A percentile compares a stretch with the other conserved stretches of the same genome.
phyloP scores from a whole-genome alignment of 2,329 filamentous ascomycete species.

The Uncinocarpus reesii region DNA sequence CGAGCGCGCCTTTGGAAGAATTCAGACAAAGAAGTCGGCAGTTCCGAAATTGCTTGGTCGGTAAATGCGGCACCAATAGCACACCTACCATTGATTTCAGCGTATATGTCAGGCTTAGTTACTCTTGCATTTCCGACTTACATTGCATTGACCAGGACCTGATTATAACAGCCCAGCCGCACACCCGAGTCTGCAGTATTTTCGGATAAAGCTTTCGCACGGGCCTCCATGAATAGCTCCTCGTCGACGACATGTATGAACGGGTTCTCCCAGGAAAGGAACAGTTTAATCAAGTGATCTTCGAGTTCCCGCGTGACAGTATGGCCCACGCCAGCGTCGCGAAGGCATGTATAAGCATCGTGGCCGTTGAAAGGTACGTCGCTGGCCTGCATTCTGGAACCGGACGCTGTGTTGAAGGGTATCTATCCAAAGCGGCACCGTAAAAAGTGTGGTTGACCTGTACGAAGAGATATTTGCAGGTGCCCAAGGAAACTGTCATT shows the following conservation, averaged over 20 bases:
- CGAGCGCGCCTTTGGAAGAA: slow-evolving; percentile 13
- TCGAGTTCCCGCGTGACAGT: slow-evolving; percentile 24
- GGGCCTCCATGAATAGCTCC: slow-evolving; percentile 16
- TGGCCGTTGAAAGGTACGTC: slow-evolving; percentile 10
- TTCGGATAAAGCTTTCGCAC: slow-evolving; percentile 6
- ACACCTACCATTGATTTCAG: slow-evolving; percentile 12
- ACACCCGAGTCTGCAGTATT: background rate
- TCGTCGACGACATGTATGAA: slow-evolving; percentile 29
- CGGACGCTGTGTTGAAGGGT: slow-evolving; percentile 20
- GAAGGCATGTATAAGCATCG: slow-evolving; percentile 11
- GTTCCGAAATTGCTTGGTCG: slow-evolving; percentile 7
- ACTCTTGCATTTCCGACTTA: background rate
- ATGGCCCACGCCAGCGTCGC: slow-evolving; percentile 23
- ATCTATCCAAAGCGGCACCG: slow-evolving; percentile 27
- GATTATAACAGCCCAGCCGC: slow-evolving; percentile 12
- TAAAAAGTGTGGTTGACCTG: too few species aligned
- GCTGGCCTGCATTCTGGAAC: slow-evolving; percentile 13
- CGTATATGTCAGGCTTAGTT: background rate
- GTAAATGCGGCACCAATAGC: slow-evolving; percentile 16
- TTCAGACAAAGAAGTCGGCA: slow-evolving; percentile 13
- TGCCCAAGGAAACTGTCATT: too few species aligned
- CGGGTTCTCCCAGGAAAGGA: slow-evolving; percentile 34
- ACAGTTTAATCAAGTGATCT: slow-evolving; percentile 29
- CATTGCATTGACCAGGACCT: slow-evolving; percentile 17
- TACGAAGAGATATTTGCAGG: too few species aligned